Evolutionary conservation across 768 basidiomycete genomes (phyloP), one percentile per base, ranked within the genome.

Genomic region (Termitomyces sp.): DNA sequence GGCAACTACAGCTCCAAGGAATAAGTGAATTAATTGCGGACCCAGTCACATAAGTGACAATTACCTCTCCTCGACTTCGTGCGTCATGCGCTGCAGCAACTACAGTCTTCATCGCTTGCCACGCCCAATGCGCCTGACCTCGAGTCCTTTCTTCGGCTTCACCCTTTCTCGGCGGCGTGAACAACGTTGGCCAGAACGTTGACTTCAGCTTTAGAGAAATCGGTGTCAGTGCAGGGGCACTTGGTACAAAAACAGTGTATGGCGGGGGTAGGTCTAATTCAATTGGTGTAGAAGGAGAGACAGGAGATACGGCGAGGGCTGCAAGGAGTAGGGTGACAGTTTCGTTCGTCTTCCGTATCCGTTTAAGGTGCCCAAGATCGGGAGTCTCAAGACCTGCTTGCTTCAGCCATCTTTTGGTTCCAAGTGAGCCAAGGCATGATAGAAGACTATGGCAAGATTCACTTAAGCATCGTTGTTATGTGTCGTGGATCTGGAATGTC

Each of bases 101-200:
- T 8, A 87, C 77, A 5, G 66, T 68, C 44, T 73, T 67, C 70
- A 94, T 81, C 36, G 90, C 89, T 13, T 84, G 75, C 64, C 79
- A 78, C 2, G 93, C 88, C 95, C 96, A 97, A 15, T 74, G 77
- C 37, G 84, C 75, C 56, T 83, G 82, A 0, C 79, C 84, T 28
- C 75, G 70, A 4, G 86, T 81, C 90, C 93, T 92, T 6, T 74
- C 73, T 59, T 87, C 82, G 1, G 75, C 71, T 57, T 90, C 87
- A 64, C 81, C 82, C 66, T 84, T 90, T 60, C 84, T 79, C 34
- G 80, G 79, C 0, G 90, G 90, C 4, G 85, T 77, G 63, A 83
- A 92, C 15, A 85, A 72, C 12, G 90, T 90, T 8, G 96, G 96
- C 96, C 96, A 98, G n/a, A 91, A 72, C 1, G 79, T 69, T 39